Evolutionary conservation across 768 basidiomycete species (phyloP), one percentile per base, ranked within the genome.

Genomic region (Kwoniella sp.): DNA sequence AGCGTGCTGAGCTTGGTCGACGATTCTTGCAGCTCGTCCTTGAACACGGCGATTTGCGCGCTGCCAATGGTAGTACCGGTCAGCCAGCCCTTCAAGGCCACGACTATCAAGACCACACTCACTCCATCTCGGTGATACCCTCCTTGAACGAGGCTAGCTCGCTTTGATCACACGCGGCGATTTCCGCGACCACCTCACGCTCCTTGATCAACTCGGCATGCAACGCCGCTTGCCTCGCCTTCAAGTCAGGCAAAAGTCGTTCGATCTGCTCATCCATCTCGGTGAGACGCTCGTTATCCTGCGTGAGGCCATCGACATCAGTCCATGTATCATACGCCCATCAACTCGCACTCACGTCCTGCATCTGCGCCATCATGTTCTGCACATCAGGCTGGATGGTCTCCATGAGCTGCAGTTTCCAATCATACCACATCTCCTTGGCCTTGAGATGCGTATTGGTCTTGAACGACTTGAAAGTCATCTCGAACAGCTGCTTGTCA

Each of bases 401-500:
- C 22, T 56, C 45, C 37, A 73, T 59, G 44, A 73, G 53, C 12
- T 60, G 55, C 27, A 53, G 55, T 52, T 67, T 65, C 75, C 75
- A 76, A 22, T 71, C 65, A 49, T 73, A 69, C 75, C 75, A 76
- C 43, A 56, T 52, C 38, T 61, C 62, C 36, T 65, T 60, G 20
- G 67, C 69, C 42, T 61, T 67, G 20, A 73, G 54, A 20, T 72
- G 72, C 5, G 72, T 71, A 51, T 73, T 70, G 11, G 63, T 62
- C 51, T 74, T 74, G 56, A 71, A 62, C 2, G 47, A 49, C 45
- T 63, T 57, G 62, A 61, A 65, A 31, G 67, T 61, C 60, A 66
- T 60, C 56, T 76, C 72, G 48, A 73, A 73, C 38, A 73, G 47
- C n/a, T 60, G 54, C 57, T 70, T 70, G n/a, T 74, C 72, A 15